Conservation (phyloP, 2,329 filamentous ascomycete species). For the Pseudocercospora cruenta region DNA sequence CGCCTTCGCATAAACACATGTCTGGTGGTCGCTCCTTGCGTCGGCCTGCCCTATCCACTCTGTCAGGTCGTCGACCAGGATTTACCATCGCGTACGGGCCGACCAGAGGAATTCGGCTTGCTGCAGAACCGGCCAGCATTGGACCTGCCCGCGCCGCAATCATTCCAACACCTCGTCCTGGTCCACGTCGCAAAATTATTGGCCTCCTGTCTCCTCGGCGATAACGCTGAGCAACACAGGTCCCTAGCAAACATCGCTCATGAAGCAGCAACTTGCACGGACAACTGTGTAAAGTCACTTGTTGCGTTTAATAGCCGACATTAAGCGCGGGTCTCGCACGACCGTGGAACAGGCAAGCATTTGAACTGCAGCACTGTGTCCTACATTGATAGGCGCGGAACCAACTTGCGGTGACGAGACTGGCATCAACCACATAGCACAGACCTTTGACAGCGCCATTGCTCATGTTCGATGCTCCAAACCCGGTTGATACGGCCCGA, state of each 20-base stretch:
- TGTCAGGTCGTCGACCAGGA: background rate
- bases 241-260: background rate
- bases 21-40: constrained; percentile 18
- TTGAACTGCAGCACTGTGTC: background rate
- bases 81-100: background rate
- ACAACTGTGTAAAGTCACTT: constrained; percentile 1
- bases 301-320: constrained; percentile 20
- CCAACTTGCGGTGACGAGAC: constrained; percentile 6
- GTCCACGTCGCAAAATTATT: constrained; percentile 1
- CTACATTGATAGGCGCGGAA: constrained; percentile 1
- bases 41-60: constrained; percentile 8
- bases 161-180: constrained; percentile 10
- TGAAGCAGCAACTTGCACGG: background rate
- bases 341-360: constrained; percentile 17
- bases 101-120: constrained; percentile 13
- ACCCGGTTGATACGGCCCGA: constrained; percentile 18
- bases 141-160: constrained; percentile 24
- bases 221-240: background rate
- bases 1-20: constrained; percentile 16
- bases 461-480: constrained; percentile 23
- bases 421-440: constrained; percentile 11
- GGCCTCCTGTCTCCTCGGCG: background rate
- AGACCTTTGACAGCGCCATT: background rate
- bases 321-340: constrained; percentile 18
- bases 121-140: constrained; percentile 10